Conservation (phyloP, 768 basidiomycete species). For the Trametes cubensis region DNA sequence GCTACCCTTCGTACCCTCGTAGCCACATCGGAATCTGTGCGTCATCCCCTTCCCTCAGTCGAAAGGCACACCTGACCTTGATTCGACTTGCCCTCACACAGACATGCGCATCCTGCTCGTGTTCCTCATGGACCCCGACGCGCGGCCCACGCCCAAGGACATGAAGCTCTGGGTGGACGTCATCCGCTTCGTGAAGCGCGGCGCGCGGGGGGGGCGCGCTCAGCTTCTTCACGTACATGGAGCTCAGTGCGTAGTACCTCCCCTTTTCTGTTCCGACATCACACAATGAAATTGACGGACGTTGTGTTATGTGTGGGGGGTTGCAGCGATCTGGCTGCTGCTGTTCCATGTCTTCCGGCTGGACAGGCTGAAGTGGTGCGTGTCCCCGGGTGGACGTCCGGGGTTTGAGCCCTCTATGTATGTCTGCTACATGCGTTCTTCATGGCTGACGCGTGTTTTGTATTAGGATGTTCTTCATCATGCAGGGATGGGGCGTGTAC, state of each 20-base stretch:
- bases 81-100: slow-evolving; percentile 18
- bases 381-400: slow-evolving; percentile 4
- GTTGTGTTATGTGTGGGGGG: too few species aligned
- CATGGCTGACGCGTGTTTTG: background rate
- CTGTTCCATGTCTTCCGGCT: slow-evolving; percentile 50
- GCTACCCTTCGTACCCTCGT: too few species aligned
- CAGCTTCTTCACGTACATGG: slow-evolving; percentile 60
- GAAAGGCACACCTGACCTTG: background rate
- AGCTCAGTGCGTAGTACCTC: slow-evolving; percentile 45
- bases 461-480: slow-evolving; percentile 51
- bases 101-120: slow-evolving; percentile 53
- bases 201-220: slow-evolving; percentile 49
- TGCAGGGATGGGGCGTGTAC: slow-evolving; percentile 52
- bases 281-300: too few species aligned
- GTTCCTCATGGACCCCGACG: slow-evolving; percentile 48
- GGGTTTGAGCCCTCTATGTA: too few species aligned
- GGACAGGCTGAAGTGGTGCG: slow-evolving; percentile 47
- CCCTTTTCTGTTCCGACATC: too few species aligned
- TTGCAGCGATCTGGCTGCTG: slow-evolving; percentile 44
- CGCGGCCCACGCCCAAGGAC: slow-evolving; percentile 48
- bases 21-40: slow-evolving; percentile 59
- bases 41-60: slow-evolving; percentile 24
- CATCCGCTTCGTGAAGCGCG: slow-evolving; percentile 52
- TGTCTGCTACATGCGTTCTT: too few species aligned
- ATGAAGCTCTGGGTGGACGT: slow-evolving; percentile 63